A percentile compares a stretch with the other conserved stretches of the same genome.
Conservation (phyloP, 2,329 filamentous ascomycete genomes). For the Fusarium brevicatenulatum region DNA sequence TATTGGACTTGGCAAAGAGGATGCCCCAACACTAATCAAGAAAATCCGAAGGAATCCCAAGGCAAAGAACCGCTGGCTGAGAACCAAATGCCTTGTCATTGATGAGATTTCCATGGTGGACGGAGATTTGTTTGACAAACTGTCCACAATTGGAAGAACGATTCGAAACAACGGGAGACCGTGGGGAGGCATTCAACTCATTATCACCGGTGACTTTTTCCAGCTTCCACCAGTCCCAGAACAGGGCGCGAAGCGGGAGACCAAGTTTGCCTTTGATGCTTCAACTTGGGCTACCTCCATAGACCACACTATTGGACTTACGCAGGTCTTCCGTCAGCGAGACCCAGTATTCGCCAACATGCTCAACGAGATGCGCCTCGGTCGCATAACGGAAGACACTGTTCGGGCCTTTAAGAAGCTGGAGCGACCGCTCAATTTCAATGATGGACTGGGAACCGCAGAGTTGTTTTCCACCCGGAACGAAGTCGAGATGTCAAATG, state of each 20-base stretch:
- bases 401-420: slow-evolving; percentile 80
- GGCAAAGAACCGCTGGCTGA: slow-evolving; percentile 87
- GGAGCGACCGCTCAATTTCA: slow-evolving; percentile 74
- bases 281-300: slow-evolving; percentile 92
- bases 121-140: slow-evolving; percentile 94
- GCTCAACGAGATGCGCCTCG: slow-evolving; percentile 97
- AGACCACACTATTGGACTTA: slow-evolving; percentile 93
- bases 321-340: slow-evolving; percentile 95
- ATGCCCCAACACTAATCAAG: slow-evolving; percentile 80
- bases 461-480: slow-evolving; percentile 91
- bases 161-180: slow-evolving; percentile 91
- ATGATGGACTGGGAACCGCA: slow-evolving; percentile 77
- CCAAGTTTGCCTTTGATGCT: slow-evolving; percentile 94
- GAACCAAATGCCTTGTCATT: slow-evolving; percentile 86
- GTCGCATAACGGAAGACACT: slow-evolving; percentile 79
- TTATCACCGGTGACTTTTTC: slow-evolving; percentile 98
- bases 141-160: slow-evolving; percentile 85
- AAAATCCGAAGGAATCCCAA: slow-evolving; percentile 92
- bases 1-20: slow-evolving; percentile 90
- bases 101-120: slow-evolving; percentile 99
- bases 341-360: slow-evolving; percentile 90
- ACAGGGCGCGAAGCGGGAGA: slow-evolving; percentile 67
- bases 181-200: slow-evolving; percentile 94
- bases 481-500: slow-evolving; percentile 91
- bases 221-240: slow-evolving; percentile 95